Conservation (phyloP, 345 rosid genomes). For the Eucalyptus erythrocorys region DNA sequence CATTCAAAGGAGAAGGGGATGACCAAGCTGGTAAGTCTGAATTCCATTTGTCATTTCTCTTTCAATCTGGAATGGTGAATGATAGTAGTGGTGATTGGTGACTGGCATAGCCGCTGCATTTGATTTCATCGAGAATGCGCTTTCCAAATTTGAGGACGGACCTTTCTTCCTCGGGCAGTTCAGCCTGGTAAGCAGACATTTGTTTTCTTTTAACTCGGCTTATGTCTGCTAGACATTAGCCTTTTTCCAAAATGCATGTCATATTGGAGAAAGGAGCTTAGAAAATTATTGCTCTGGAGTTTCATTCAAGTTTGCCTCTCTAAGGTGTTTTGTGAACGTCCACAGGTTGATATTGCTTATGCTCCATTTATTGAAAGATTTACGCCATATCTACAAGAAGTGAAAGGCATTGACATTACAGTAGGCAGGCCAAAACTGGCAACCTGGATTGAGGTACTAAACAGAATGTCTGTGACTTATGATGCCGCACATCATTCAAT, state of each 20-base stretch:
- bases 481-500: background rate
- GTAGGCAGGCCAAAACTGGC: constrained; percentile 58
- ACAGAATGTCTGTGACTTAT: background rate
- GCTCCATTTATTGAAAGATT: constrained; percentile 67
- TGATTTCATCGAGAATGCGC: constrained; percentile 59
- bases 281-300: background rate
- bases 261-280: background rate
- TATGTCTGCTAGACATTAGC: background rate
- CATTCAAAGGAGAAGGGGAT: constrained; percentile 43
- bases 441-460: constrained; percentile 65
- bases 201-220: background rate
- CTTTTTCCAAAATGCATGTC: background rate
- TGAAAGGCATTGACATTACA: constrained; percentile 42
- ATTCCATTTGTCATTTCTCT: background rate
- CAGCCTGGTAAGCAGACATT: constrained; percentile 31
- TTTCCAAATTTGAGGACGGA: constrained; percentile 56
- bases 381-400: constrained; percentile 35
- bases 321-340: background rate
- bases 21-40: constrained; percentile 25
- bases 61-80: background rate
- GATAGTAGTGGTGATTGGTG: background rate
- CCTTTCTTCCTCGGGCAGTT: constrained; percentile 75
- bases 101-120: constrained; percentile 30
- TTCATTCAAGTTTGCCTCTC: background rate
- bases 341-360: constrained; percentile 72